These are phyloP conservation scores for Candida yuanshanica DNA, from an alignment of 805 yeast species.

Conservation along the genomic window DNA sequence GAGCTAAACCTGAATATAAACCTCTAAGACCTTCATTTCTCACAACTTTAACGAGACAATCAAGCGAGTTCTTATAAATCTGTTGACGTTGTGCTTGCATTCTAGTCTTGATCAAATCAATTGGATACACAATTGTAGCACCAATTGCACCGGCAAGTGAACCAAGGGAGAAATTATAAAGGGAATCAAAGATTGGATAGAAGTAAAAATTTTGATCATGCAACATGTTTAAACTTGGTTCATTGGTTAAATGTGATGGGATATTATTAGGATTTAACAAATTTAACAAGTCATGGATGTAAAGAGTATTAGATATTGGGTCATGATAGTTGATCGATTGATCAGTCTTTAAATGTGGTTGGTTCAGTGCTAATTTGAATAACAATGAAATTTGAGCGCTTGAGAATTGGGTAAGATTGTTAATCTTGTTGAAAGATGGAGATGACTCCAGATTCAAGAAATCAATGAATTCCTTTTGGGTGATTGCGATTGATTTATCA, in stretches of 20 bases:
- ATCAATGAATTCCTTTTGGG: slow-evolving; percentile 29
- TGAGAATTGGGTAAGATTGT: slow-evolving; percentile 34
- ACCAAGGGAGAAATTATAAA: slow-evolving; percentile 83
- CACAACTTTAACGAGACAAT: slow-evolving; percentile 78
- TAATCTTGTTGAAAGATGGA: slow-evolving; percentile 29
- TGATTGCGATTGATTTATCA: slow-evolving; percentile 27
- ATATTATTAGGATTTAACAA: slow-evolving; percentile 35
- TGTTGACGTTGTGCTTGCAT: slow-evolving; percentile 91
- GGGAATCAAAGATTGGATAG: slow-evolving; percentile 74
- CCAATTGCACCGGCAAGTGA: slow-evolving; percentile 97
- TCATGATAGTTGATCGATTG: background rate
- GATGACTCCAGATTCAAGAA: slow-evolving; percentile 30
- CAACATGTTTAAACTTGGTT: slow-evolving; percentile 1
- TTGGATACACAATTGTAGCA: slow-evolving; percentile 96
- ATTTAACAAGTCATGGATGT: slow-evolving; percentile 35
- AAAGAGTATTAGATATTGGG: slow-evolving; percentile 12
- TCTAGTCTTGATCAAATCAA: slow-evolving; percentile 91
- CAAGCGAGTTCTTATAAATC: slow-evolving; percentile 72
- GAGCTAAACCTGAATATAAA: slow-evolving; percentile 86
- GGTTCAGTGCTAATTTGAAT: slow-evolving; percentile 21
- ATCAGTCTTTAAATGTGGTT: slow-evolving; percentile 1
- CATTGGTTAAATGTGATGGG: slow-evolving; percentile 21
- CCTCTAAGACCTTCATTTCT: slow-evolving; percentile 77
- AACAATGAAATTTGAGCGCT: slow-evolving; percentile 35
- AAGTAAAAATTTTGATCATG: slow-evolving; percentile 31